A percentile compares a stretch with the other conserved stretches of the same genome.
phyloP scores from a whole-genome alignment of 768 basidiomycete genomes.

The Lentinula aciculospora region DNA sequence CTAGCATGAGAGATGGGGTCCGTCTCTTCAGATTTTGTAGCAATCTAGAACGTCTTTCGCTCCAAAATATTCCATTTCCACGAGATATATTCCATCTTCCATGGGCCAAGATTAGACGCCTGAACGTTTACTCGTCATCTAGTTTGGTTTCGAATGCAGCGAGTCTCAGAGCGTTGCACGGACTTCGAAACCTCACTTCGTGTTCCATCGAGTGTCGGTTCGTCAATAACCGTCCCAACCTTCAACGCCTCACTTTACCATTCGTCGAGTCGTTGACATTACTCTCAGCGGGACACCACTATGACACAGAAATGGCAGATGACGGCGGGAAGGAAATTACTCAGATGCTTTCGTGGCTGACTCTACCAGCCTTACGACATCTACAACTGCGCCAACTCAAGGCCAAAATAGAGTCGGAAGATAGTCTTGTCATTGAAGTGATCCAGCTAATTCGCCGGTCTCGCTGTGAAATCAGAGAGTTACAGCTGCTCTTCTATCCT shows the following conservation, averaged over 20 bases:
- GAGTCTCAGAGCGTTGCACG: background rate
- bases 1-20: background rate
- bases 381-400: background rate
- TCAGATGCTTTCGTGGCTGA: slow-evolving; percentile 1
- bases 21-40: background rate
- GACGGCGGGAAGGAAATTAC: background rate
- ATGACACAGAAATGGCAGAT: background rate
- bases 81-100: background rate
- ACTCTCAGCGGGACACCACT: background rate
- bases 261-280: background rate
- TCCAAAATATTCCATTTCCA: background rate
- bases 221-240: background rate
- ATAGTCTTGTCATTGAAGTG: background rate
- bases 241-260: background rate
- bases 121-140: background rate
- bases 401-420: background rate
- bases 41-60: background rate
- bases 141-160: background rate
- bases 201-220: background rate
- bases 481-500: background rate
- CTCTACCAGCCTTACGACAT: background rate
- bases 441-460: background rate
- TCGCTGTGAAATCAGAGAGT: background rate
- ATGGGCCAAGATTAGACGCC: background rate
- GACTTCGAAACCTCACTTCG: background rate